Base-by-base conservation (phyloP, 1,139 yeast genomes). In the Arxiozyma slooffiae region DNA sequence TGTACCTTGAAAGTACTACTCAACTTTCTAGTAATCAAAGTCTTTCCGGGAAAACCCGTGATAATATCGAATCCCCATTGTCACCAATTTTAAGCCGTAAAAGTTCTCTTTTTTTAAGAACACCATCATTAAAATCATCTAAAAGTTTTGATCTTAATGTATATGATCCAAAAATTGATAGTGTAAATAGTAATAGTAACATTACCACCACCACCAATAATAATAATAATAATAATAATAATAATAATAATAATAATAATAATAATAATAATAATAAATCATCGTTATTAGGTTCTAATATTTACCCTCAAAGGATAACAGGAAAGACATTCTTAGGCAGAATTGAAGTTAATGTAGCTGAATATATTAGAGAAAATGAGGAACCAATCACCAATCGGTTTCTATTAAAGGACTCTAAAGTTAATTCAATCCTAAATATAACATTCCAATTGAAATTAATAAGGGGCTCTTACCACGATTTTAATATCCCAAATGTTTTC, bases 381-480 rank as follows among this genome's bases (percentile, higher is more conserved):
- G 75, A 77, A 18, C 71, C 72, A 38, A 55, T 61, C 20, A 75
- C 79, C 21, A 76, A 82, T 51, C 77, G 83, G 56, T 87, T 85
- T 60, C 68, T 90, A 49, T 70, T 90, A 46, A 82, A 82, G 58
- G 78, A 86, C 38, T 83, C 95, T 11, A 87, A 87, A 58, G 81
- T 90, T 22, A 90, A 92, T 65, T 82, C 95, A 5, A 82, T 89
- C 43, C 68, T 87, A 44, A 81, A 77, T 59, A 73, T 71, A 50
- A 68, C 67, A 64, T 73, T 75, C 57, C 77, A 63, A 63, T 75
- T 66, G 65, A 75, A 59, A 57, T 74, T 76, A 47, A 53, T 71
- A 1, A 68, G 76, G 47, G 83, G 83, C 5, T 66, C 55, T 2
- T 66, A 64, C 50, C 53, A 53, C 11, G 69, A 66, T 46, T 67